Percentiles rank a stretch among this genome's conserved stretches.
These are phyloP conservation scores for Cryptococcus sp. DNA, from an alignment of 1,284 basidiomycete species.

Conservation along the genomic window DNA sequence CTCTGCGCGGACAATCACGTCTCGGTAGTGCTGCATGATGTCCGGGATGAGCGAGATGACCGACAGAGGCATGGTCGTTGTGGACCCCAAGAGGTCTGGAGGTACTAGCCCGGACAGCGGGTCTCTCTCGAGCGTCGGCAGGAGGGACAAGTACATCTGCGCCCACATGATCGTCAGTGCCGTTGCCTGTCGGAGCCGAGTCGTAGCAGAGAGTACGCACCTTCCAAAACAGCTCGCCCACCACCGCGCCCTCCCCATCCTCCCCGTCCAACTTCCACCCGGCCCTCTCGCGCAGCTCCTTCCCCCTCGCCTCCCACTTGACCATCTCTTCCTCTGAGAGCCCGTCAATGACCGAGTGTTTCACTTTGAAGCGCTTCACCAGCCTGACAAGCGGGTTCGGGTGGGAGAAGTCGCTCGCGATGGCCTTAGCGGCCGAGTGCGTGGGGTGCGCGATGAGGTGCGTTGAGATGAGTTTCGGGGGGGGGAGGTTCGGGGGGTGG, in stretches of 20 bases:
- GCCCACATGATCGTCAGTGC: background rate
- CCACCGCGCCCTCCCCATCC: slow-evolving; percentile 36
- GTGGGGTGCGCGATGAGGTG: slow-evolving; percentile 40
- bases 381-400: slow-evolving; percentile 42
- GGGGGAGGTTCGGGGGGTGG: background rate
- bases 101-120: slow-evolving; percentile 57
- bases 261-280: slow-evolving; percentile 47
- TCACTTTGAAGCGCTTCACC: slow-evolving; percentile 38
- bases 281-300: slow-evolving; percentile 35
- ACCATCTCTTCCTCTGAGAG: slow-evolving; percentile 36
- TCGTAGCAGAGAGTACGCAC: slow-evolving; percentile 15
- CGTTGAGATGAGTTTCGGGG: slow-evolving; percentile 29
- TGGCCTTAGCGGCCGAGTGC: slow-evolving; percentile 35
- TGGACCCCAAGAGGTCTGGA: slow-evolving; percentile 57
- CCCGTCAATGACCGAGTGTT: slow-evolving; percentile 48
- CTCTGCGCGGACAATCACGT: slow-evolving; percentile 57
- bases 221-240: slow-evolving; percentile 49
- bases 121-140: slow-evolving; percentile 56
- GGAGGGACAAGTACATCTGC: slow-evolving; percentile 57
- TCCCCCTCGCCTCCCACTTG: slow-evolving; percentile 32
- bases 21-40: slow-evolving; percentile 59
- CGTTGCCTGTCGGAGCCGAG: background rate
- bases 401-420: slow-evolving; percentile 36
- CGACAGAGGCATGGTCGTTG: slow-evolving; percentile 57
- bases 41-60: slow-evolving; percentile 57